Evolutionary conservation across 176 grass and related monocot species (phyloP).

Genomic region (Thinopyrum elongatum): DNA sequence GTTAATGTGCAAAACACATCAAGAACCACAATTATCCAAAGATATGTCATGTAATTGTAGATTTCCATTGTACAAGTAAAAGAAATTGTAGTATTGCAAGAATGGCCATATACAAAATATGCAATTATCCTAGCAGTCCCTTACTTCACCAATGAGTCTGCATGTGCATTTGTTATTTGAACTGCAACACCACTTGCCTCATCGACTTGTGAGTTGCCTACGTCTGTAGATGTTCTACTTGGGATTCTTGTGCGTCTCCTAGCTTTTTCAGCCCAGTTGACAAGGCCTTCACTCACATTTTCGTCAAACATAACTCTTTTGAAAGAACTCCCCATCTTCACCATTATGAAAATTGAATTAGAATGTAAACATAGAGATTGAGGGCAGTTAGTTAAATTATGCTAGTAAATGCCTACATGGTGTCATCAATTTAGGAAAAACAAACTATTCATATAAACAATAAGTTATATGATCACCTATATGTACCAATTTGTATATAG

Average conservation of each 20-base stretch:
- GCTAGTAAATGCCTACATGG: neutral
- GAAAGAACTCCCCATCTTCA: constrained; percentile 87
- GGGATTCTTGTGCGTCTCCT: constrained; percentile 23
- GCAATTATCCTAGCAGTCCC: constrained; percentile 26
- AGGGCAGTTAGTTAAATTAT: neutral
- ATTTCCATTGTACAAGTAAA: neutral
- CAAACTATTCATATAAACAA: neutral
- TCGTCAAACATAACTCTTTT: constrained; percentile 76
- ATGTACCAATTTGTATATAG: neutral
- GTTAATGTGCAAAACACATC: neutral
- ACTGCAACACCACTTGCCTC: constrained; percentile 13
- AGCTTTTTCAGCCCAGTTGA: constrained; percentile 48
- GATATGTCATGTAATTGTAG: neutral
- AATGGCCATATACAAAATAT: neutral
- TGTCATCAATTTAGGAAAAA: neutral
- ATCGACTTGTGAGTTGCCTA: neutral
- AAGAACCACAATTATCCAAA: neutral
- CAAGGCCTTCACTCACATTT: constrained; percentile 44
- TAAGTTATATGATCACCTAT: neutral
- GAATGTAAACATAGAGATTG: neutral
- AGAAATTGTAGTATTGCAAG: neutral
- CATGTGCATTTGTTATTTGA: constrained; percentile 34
- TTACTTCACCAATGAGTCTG: constrained; percentile 3
- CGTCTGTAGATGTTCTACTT: neutral
- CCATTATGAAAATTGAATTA: neutral